These are phyloP conservation scores for Mycoemilia scoparia DNA, from an alignment of 192 early-diverging fungal genomes.

Conservation along the genomic window DNA sequence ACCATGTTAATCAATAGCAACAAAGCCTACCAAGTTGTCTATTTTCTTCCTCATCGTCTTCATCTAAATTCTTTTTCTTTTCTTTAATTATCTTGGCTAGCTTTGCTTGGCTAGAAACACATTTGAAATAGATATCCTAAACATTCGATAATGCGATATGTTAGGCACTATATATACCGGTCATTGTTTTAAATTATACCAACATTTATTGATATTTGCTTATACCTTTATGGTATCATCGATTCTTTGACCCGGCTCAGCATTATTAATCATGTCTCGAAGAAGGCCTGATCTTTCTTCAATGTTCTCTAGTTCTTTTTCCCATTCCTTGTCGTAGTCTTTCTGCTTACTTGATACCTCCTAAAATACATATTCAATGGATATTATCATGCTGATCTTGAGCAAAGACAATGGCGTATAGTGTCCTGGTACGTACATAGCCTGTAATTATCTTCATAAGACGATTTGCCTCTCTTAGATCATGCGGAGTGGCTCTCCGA, in stretches of 20 bases:
- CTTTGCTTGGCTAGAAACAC: conserved; percentile 14
- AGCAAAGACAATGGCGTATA: neutral
- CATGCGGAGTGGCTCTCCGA: conserved; percentile 78
- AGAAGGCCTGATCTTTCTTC: conserved; percentile 55
- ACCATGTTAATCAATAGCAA: neutral
- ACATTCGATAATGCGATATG: no score
- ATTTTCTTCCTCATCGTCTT: conserved; percentile 4
- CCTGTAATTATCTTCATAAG: conserved; percentile 97
- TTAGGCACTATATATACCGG: no score
- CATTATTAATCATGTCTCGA: conserved; percentile 61
- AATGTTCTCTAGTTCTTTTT: conserved; percentile 61
- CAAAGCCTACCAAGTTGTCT: conserved; percentile 14
- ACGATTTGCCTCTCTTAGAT: conserved; percentile 88
- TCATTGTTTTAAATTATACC: no score
- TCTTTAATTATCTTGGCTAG: conserved; percentile 23
- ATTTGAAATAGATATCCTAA: conserved; percentile 18
- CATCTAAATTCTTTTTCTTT: conserved; percentile 4
- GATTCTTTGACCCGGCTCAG: conserved; percentile 33
- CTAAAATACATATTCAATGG: no score
- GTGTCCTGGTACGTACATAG: conserved; percentile 66
- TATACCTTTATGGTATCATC: conserved; percentile 19
- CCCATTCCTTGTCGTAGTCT: conserved; percentile 72
- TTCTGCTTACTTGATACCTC: conserved; percentile 36
- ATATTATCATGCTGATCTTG: conserved; percentile 5
- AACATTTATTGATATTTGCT: no score